Percentiles rank a stretch among this genome's conserved stretches.
Evolutionary conservation across 441 rosid species (phyloP).

Genomic region (Brassica balearica): DNA sequence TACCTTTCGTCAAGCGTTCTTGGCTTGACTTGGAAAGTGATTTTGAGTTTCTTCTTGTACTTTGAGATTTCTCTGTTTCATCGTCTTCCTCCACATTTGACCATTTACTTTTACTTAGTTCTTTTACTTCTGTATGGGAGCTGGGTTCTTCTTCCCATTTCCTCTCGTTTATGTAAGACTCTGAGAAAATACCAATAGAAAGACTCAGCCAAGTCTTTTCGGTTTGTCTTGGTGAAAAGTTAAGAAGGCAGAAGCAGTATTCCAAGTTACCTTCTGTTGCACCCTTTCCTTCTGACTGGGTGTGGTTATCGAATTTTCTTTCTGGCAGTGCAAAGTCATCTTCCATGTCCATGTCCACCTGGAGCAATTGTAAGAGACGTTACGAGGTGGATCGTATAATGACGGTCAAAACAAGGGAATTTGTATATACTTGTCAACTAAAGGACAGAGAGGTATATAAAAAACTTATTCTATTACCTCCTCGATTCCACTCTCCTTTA

Average conservation of each 20-base stretch:
- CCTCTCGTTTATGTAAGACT: slow-evolving; percentile 45
- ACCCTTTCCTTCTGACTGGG: slow-evolving; percentile 42
- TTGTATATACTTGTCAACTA: not conserved
- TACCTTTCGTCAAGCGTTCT: slow-evolving; percentile 55
- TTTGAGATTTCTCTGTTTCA: slow-evolving; percentile 48
- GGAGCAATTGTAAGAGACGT: slow-evolving; percentile 28
- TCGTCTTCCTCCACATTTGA: slow-evolving; percentile 73
- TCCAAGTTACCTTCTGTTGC: slow-evolving; percentile 56
- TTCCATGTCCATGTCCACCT: slow-evolving; percentile 98
- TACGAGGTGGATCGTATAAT: slow-evolving; percentile 4
- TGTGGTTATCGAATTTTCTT: slow-evolving; percentile 48
- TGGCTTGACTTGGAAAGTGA: slow-evolving; percentile 61
- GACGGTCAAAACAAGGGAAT: slow-evolving; percentile 11
- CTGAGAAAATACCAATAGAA: slow-evolving; percentile 36
- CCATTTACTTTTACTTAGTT: slow-evolving; percentile 87
- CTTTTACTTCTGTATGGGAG: slow-evolving; percentile 57
- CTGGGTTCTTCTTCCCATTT: slow-evolving; percentile 62
- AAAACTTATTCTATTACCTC: slow-evolving; percentile 59
- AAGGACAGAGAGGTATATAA: slow-evolving; percentile 6
- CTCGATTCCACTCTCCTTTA: slow-evolving; percentile 80
- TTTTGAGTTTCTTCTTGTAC: slow-evolving; percentile 50
- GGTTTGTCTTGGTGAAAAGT: not conserved
- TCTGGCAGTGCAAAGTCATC: slow-evolving; percentile 65
- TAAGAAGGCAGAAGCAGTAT: not conserved
- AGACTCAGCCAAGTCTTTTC: not conserved